Evolutionary conservation across 345 rosid species (phyloP).

Genomic region (Eucalyptus coolabah): DNA sequence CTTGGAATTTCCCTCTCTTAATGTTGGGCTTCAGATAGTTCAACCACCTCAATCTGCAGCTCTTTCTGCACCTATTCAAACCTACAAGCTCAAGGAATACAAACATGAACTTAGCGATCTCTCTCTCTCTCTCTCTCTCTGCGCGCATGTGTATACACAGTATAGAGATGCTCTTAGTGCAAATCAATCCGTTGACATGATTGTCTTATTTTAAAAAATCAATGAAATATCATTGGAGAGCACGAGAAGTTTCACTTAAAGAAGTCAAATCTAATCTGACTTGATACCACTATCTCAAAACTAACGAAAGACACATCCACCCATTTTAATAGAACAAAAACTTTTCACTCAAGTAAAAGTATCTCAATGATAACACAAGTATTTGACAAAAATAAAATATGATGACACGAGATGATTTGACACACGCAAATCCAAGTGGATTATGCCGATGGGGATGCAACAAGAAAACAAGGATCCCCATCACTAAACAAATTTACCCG

Average conservation of each 20-base stretch:
- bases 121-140: no score
- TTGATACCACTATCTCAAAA: no score
- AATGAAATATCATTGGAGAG: no score
- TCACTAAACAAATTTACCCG: neutral
- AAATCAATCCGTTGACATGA: neutral
- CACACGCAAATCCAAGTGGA: neutral
- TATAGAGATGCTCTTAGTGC: neutral
- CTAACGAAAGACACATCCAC: no score
- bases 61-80: conserved; percentile 7
- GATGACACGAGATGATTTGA: neutral
- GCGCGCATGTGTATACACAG: no score
- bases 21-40: conserved; percentile 8
- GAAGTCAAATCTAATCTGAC: no score
- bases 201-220: no score
- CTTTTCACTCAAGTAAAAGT: neutral
- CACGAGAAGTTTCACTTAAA: neutral
- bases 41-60: conserved; percentile 6
- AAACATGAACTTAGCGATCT: neutral
- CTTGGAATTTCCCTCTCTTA: conserved; percentile 4
- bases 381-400: no score
- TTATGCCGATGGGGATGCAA: neutral
- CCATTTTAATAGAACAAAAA: no score
- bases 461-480: neutral
- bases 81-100: neutral
- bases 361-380: no score